Base-by-base conservation (phyloP, 495 filamentous ascomycete species). In the Talaromyces wortmannii region DNA sequence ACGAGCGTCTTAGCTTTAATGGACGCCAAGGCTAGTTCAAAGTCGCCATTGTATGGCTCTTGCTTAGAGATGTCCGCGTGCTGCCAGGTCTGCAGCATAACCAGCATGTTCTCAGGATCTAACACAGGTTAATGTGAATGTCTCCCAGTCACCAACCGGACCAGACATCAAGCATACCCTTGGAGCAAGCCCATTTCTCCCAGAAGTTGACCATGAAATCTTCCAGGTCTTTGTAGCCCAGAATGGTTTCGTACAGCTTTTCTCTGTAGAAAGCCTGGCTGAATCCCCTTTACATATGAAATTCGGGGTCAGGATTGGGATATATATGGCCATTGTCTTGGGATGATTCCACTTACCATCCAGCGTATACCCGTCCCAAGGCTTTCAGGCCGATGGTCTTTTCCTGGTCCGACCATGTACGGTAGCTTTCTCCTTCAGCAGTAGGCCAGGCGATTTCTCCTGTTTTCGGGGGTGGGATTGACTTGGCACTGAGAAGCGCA, bases 21-120 rank as follows among this genome's bases (percentile, higher is more conserved):
- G 31, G 76, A 81, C 45, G 75, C 73, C 81, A 89, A 77, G 0
- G 85, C 83, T 43, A 78, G 76, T 52, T 79, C 76, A 56, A 88
- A 84, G 59, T 85, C 71, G 13, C 83, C 83, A 56, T 84, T 78
- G 56, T 87, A 87, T 23, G 78, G 79, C 48, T 79, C 78, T 60
- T 87, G 83, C 31, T 76, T 61, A 1, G 83, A 84, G 55, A 81
- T 78, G 59, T 90, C 83, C 30, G 77, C 87, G 53, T 78, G 75
- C 66, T 90, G 86, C 87, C 87, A 90, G n/a, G 86, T 89, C 52
- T 84, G 78, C 5, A 83, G 63, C 84, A 89, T 85, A 1, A 75
- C 77, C 2, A 88, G 67, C 55, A 89, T 68, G 55, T 87, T 86
- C 57, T 84, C 85, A 0, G 84, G 84, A 48, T 88, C 84, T 85